Evolutionary conservation across 1,284 basidiomycete species (phyloP).

Genomic region (Ganoderma lucidum): DNA sequence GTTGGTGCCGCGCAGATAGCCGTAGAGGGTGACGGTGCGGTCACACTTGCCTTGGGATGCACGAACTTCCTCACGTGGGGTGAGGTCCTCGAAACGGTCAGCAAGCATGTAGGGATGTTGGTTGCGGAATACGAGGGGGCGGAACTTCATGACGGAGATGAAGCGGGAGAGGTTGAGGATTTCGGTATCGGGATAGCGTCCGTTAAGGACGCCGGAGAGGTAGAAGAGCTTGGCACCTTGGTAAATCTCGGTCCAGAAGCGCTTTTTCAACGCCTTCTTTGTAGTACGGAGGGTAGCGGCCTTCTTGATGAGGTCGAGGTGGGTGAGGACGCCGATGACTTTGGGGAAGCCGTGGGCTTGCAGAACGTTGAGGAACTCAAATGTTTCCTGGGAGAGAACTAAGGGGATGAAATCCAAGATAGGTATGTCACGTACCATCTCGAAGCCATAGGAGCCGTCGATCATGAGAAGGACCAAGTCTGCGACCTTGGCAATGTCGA

Average conservation of each 20-base stretch:
- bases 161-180: constrained; percentile 96
- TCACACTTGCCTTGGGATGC: constrained; percentile 86
- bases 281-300: constrained; percentile 86
- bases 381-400: constrained; percentile 82
- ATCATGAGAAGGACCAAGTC: constrained; percentile 98
- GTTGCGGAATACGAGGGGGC: constrained; percentile 96
- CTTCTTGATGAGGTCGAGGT: constrained; percentile 98
- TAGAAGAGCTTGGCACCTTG: constrained; percentile 99
- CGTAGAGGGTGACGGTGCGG: constrained; percentile 92
- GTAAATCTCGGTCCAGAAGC: constrained; percentile 99
- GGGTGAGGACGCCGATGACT: constrained; percentile 95
- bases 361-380: constrained; percentile 97
- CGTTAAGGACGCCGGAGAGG: constrained; percentile 96
- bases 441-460: constrained; percentile 97
- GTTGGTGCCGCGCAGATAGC: constrained; percentile 94
- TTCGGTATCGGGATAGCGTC: constrained; percentile 97
- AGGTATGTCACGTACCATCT: constrained; percentile 77
- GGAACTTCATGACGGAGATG: constrained; percentile 98
- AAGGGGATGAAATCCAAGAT: background rate
- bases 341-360: constrained; percentile 99
- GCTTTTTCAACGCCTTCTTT: constrained; percentile 96
- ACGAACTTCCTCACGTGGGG: constrained; percentile 86
- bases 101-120: constrained; percentile 95
- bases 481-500: constrained; percentile 96
- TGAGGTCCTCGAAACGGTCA: constrained; percentile 96